Conservation (phyloP, 1,139 yeast species). For the Yamadazyma atlantica region DNA sequence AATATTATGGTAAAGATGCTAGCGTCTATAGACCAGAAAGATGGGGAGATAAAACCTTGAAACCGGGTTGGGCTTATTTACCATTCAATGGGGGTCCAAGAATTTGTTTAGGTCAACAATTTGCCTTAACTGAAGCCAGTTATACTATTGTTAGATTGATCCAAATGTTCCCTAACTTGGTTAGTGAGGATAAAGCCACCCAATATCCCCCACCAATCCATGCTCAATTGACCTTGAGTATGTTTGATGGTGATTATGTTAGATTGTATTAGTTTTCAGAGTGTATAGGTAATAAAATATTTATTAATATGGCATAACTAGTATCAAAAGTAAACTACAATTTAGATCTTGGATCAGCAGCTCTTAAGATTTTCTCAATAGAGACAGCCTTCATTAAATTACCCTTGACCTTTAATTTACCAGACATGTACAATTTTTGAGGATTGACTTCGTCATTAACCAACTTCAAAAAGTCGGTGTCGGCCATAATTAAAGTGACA, state of each 20-base stretch:
- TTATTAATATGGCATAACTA: too few species aligned
- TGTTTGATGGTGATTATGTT: constrained; percentile 24
- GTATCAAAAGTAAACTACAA: too few species aligned
- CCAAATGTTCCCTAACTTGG: constrained; percentile 38
- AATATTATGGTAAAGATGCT: constrained; percentile 46
- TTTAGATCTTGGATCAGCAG: constrained; percentile 25
- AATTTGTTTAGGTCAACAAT: constrained; percentile 61
- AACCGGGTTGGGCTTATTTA: constrained; percentile 52
- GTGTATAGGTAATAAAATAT: neutral
- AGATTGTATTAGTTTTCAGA: constrained; percentile 13
- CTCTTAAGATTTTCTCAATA: constrained; percentile 22
- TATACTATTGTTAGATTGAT: constrained; percentile 47
- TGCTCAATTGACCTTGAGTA: constrained; percentile 32
- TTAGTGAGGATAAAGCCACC: constrained; percentile 15
- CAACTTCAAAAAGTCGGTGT: constrained; percentile 22
- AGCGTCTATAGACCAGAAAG: constrained; percentile 45
- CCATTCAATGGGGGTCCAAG: constrained; percentile 67
- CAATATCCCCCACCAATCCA: constrained; percentile 34
- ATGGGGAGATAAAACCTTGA: constrained; percentile 36
- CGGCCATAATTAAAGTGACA: constrained; percentile 20
- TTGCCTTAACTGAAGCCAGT: constrained; percentile 53
- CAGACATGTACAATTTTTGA: constrained; percentile 23
- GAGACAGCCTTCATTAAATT: constrained; percentile 26
- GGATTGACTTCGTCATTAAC: constrained; percentile 24
- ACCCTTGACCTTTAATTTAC: constrained; percentile 25